phyloP scores from a whole-genome alignment of 805 yeast species.

The Candida alai region DNA sequence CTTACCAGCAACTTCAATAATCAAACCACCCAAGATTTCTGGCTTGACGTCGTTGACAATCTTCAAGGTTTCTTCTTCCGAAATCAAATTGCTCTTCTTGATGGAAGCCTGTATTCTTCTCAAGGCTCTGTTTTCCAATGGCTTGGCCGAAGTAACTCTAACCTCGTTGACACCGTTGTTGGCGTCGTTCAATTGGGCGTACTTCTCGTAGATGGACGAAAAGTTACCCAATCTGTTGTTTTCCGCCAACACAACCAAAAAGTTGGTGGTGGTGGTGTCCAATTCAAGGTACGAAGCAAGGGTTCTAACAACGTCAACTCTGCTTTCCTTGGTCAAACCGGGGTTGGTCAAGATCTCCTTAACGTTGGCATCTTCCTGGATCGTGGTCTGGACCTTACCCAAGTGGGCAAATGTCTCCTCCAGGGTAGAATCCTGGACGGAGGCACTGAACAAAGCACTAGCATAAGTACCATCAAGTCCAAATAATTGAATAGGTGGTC shows the following conservation, averaged over 20 bases:
- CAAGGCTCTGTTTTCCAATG: conserved; percentile 77
- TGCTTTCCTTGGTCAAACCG: conserved; percentile 70
- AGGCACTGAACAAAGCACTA: conserved; percentile 87
- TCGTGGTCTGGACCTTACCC: conserved; percentile 48
- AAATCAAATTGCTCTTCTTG: conserved; percentile 74
- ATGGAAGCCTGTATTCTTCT: conserved; percentile 76
- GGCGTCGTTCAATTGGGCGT: conserved; percentile 77
- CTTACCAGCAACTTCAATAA: conserved; percentile 94
- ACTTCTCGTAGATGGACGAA: conserved; percentile 62
- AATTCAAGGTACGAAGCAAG: conserved; percentile 47
- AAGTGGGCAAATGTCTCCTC: conserved; percentile 69
- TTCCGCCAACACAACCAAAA: conserved; percentile 82
- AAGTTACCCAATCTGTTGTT: conserved; percentile 87
- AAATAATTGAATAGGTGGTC: conserved; percentile 89
- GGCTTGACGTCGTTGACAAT: conserved; percentile 81
- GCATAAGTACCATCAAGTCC: conserved; percentile 98
- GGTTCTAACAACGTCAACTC: conserved; percentile 64
- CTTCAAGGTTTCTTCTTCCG: conserved; percentile 80
- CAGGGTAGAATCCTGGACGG: conserved; percentile 75
- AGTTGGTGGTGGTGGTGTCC: conserved; percentile 73
- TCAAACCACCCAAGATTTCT: conserved; percentile 90
- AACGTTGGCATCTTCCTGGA: conserved; percentile 63
- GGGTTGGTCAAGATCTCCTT: conserved; percentile 70
- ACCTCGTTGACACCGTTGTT: conserved; percentile 91
- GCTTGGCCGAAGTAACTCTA: conserved; percentile 80